Base-by-base conservation (phyloP, 2,329 filamentous ascomycete genomes). In the Pseudopyricularia cyperi region DNA sequence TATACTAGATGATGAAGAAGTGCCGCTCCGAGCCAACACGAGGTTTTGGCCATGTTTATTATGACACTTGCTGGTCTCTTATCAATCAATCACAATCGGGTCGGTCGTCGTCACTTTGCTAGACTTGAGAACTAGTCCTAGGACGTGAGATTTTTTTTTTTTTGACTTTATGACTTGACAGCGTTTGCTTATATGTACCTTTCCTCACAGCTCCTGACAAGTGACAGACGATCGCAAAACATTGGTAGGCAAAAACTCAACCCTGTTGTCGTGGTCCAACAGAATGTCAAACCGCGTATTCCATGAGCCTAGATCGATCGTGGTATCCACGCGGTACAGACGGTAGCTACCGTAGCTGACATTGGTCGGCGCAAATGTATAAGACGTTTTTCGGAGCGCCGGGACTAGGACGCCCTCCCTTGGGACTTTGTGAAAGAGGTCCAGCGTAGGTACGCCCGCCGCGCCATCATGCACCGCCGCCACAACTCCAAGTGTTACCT, bases 401-500 rank as follows among this genome's bases (percentile, higher is more conserved):
- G 33, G 33, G 4, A 35, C 33, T 11, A 14, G 33, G 14, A 35
- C 12, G 12, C 33, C 33, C 33, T 6, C 4, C 14, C 33, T 6
- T 11, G 33, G 33, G 11, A 35, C 33, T 35, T 35, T 35, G 33
- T 7, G 6, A 35, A 35, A 35, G 33, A 35, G 33, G 5, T 35
- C 33, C 33, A 35, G 4, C 33, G 6, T 35, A 14, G 33, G 33
- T 14, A 11, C 5, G 33, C 33, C 33, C 6, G 33, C 33, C 15
- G 33, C 14, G 6, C 14, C 6, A 7, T 47, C 24, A 14, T 30
- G 46, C 6, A 47, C 26, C 8, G 73, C 70, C 24, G 72, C 73
- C 1, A 68, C 66, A n/a, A 74, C 62, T 4, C 68, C 73, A 7
- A 75, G 61, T 6, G 64, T n/a, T 14, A 33, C 15, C 14, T 32